Percentiles rank a stretch among this genome's conserved stretches.
phyloP scores from a whole-genome alignment of 768 basidiomycete species.

The Chalciporus piperatus region DNA sequence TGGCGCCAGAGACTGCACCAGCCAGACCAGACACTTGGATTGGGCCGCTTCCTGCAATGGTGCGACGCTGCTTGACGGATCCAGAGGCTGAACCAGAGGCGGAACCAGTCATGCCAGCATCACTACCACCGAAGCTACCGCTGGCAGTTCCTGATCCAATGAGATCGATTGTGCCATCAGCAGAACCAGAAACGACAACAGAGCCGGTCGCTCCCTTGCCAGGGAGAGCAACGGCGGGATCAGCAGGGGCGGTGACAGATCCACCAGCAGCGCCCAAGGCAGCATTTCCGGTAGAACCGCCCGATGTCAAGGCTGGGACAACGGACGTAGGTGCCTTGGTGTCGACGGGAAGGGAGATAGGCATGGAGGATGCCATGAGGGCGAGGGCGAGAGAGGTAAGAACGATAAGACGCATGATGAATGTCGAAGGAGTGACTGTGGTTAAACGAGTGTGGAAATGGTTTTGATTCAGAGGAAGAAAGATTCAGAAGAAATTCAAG shows the following conservation, averaged over 20 bases:
- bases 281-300: no score
- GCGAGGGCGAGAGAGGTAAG: conserved; percentile 9
- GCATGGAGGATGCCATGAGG: conserved; percentile 7
- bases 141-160: no score
- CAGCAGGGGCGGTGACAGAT: no score
- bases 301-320: neutral
- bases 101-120: neutral
- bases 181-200: no score
- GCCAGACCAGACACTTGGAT: neutral
- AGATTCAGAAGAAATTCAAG: no score
- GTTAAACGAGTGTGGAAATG: conserved; percentile 7
- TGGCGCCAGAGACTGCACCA: neutral
- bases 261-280: no score
- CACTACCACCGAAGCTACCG: no score
- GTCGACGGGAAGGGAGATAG: neutral
- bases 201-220: no score
- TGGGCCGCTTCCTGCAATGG: neutral
- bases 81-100: neutral
- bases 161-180: no score
- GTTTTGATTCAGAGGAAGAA: neutral
- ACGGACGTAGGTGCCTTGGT: neutral
- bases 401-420: conserved; percentile 10
- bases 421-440: neutral
- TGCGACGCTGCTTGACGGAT: neutral
- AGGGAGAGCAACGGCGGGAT: no score